These are phyloP conservation scores for Russula olivacea DNA, from an alignment of 768 basidiomycete genomes.

Conservation along the genomic window DNA sequence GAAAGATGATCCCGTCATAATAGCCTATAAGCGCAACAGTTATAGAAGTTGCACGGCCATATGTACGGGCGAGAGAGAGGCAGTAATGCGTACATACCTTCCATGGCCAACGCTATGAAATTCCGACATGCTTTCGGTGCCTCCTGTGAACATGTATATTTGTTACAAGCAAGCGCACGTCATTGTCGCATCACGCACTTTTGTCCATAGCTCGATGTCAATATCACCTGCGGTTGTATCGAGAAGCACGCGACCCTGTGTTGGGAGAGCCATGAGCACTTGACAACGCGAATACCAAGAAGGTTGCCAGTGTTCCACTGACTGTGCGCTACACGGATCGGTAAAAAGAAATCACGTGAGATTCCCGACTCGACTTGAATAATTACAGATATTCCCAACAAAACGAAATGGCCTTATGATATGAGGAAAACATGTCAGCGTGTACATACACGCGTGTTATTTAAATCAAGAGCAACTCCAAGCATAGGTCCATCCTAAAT, in stretches of 20 bases:
- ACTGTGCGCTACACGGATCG: too few relatives aligned
- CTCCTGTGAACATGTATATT: conserved; percentile 46
- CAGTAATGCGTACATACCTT: conserved; percentile 51
- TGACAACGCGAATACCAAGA: background rate
- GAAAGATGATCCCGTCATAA: conserved; percentile 94
- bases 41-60: background rate
- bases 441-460: background rate
- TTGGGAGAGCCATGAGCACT: conserved; percentile 70
- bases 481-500: background rate
- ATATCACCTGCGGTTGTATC: conserved; percentile 86
- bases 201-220: conserved; percentile 90
- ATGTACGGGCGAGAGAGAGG: background rate
- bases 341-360: background rate
- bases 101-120: conserved; percentile 81
- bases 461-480: background rate
- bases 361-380: too few relatives aligned
- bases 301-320: too few relatives aligned
- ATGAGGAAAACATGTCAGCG: background rate
- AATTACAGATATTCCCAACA: too few relatives aligned
- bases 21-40: conserved; percentile 47
- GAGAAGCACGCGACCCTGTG: conserved; percentile 78
- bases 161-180: background rate
- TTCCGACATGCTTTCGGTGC: conserved; percentile 92
- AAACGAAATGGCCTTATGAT: too few relatives aligned
- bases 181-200: conserved; percentile 40